phyloP scores from a whole-genome alignment of 1,284 basidiomycete genomes.

The Moesziomyces globuligerus region DNA sequence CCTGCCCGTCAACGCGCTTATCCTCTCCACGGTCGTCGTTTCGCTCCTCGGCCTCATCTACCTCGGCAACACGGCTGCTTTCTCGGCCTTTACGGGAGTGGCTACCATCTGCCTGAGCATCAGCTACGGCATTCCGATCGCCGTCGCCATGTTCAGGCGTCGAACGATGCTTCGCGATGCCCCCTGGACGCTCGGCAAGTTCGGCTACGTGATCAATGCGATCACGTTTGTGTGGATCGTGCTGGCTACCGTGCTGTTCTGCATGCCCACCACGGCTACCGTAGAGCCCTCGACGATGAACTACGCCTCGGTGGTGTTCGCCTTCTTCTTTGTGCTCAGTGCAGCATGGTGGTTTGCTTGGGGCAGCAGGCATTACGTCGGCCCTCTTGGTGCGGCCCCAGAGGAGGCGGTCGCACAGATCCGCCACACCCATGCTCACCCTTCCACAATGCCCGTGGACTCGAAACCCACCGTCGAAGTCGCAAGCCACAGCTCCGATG shows the following conservation, averaged over 20 bases:
- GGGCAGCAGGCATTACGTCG: constrained; percentile 46
- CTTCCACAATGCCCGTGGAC: background rate
- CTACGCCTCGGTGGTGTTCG: constrained; percentile 55
- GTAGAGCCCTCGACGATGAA: constrained; percentile 69
- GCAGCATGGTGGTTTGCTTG: constrained; percentile 44
- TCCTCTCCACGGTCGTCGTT: constrained; percentile 68
- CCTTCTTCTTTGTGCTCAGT: constrained; percentile 48
- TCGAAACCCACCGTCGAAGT: constrained; percentile 20
- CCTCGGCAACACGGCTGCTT: constrained; percentile 53
- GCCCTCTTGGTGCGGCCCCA: constrained; percentile 38
- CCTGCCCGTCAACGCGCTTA: constrained; percentile 68
- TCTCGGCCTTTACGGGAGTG: constrained; percentile 57
- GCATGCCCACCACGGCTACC: constrained; percentile 69
- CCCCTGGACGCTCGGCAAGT: constrained; percentile 68
- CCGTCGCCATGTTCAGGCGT: constrained; percentile 67
- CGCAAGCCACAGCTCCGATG: constrained; percentile 21
- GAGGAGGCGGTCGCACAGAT: constrained; percentile 17
- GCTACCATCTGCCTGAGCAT: constrained; percentile 53
- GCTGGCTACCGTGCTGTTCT: constrained; percentile 69
- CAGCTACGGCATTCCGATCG: constrained; percentile 69
- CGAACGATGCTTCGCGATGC: constrained; percentile 67
- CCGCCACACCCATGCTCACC: background rate
- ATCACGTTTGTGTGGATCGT: constrained; percentile 69
- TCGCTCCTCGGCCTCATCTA: constrained; percentile 68
- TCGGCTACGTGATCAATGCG: constrained; percentile 66